phyloP scores from a whole-genome alignment of 495 filamentous ascomycete species.

The Ramalina intermedia region DNA sequence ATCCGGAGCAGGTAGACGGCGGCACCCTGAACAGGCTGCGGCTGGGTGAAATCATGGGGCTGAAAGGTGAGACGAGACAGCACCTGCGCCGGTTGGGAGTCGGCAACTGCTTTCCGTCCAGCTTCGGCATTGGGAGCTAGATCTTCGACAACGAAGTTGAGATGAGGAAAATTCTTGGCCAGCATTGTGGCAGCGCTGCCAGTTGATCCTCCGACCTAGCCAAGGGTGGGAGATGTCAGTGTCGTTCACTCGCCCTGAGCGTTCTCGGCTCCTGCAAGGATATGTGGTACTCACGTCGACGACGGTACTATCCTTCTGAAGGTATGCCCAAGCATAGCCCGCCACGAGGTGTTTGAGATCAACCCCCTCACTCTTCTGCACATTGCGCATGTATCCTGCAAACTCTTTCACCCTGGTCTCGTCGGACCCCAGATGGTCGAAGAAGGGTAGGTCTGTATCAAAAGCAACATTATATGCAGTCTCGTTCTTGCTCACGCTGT shows the following conservation, averaged over 20 bases:
- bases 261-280: background rate
- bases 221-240: background rate
- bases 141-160: slow-evolving; percentile 20
- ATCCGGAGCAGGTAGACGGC: slow-evolving; percentile 40
- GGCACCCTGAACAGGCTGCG: slow-evolving; percentile 31
- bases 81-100: slow-evolving; percentile 9
- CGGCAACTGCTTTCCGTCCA: background rate
- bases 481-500: slow-evolving; percentile 9
- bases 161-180: slow-evolving; percentile 18
- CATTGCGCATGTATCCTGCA: slow-evolving; percentile 15
- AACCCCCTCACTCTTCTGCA: slow-evolving; percentile 10
- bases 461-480: slow-evolving; percentile 21
- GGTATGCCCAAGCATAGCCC: slow-evolving; percentile 16
- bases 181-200: slow-evolving; percentile 19
- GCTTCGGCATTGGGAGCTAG: slow-evolving; percentile 5
- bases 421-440: slow-evolving; percentile 11
- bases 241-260: background rate
- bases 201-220: slow-evolving; percentile 15
- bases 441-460: slow-evolving; percentile 17
- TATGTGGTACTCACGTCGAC: slow-evolving; percentile 10
- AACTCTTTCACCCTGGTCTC: slow-evolving; percentile 5
- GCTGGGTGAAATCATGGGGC: slow-evolving; percentile 34
- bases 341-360: slow-evolving; percentile 14
- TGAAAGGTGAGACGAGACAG: slow-evolving; percentile 26
- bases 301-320: slow-evolving; percentile 7